Conservation (phyloP, 352 stramenopile genomes). For the Pythium pyrilobum region DNA sequence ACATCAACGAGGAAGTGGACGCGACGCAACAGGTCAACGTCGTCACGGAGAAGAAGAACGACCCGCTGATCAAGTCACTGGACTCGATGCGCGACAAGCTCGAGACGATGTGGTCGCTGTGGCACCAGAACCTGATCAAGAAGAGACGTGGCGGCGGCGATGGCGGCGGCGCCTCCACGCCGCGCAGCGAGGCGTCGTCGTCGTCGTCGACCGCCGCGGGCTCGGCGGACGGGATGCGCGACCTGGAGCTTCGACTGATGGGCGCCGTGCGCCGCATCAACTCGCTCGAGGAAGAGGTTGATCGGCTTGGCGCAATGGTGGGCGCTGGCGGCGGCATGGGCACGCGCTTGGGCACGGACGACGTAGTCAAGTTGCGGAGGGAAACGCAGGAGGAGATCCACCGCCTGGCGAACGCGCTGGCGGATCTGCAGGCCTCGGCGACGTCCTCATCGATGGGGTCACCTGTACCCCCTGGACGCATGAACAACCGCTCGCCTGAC, state of each 20-base stretch:
- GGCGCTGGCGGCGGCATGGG: slow-evolving; percentile 11
- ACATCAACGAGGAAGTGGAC: slow-evolving; percentile 60
- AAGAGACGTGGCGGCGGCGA: slow-evolving; percentile 1
- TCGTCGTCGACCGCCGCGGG: background rate
- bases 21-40: slow-evolving; percentile 64
- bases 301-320: slow-evolving; percentile 35
- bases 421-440: slow-evolving; percentile 17
- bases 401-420: slow-evolving; percentile 29
- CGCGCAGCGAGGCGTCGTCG: background rate
- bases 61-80: slow-evolving; percentile 64
- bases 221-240: slow-evolving; percentile 28
- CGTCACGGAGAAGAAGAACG: slow-evolving; percentile 70
- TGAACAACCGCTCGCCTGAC: background rate
- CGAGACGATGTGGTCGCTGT: slow-evolving; percentile 53
- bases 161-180: background rate
- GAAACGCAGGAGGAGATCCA: slow-evolving; percentile 49
- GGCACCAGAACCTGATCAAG: slow-evolving; percentile 52
- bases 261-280: slow-evolving; percentile 45
- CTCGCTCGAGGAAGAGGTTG: slow-evolving; percentile 61
- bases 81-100: slow-evolving; percentile 68
- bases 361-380: slow-evolving; percentile 41
- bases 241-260: slow-evolving; percentile 57
- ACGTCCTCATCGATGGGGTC: background rate
- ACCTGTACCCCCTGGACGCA: background rate
- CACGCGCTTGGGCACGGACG: slow-evolving; percentile 12